Evolutionary conservation across 768 basidiomycete genomes (phyloP).

Genomic region (Xanthoconium purpureum): DNA sequence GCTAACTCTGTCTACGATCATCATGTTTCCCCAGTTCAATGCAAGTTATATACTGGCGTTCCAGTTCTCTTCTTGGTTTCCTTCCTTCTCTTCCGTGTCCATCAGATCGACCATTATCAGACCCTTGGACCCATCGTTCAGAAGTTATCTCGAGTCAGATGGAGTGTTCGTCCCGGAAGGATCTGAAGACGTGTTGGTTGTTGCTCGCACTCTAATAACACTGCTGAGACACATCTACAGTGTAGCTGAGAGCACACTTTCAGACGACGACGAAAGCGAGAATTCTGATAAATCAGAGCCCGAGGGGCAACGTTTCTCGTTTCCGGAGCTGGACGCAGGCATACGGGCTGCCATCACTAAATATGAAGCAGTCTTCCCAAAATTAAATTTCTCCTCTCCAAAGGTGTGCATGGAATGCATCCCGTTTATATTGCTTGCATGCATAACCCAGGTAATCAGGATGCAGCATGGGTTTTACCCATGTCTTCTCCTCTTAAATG

Average conservation of each 20-base stretch:
- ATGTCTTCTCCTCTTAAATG: constrained; percentile 83
- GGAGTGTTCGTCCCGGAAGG: constrained; percentile 82
- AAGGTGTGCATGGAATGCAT: constrained; percentile 47
- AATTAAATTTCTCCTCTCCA: constrained; percentile 95
- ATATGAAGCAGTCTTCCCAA: constrained; percentile 89
- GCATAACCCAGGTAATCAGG: constrained; percentile 44
- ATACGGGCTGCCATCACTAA: constrained; percentile 63
- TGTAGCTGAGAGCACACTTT: constrained; percentile 51
- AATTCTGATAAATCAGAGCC: constrained; percentile 36
- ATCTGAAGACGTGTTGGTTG: constrained; percentile 69
- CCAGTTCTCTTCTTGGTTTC: constrained; percentile 87
- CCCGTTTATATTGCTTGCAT: neutral
- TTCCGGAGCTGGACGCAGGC: constrained; percentile 75
- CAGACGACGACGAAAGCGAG: constrained; percentile 51
- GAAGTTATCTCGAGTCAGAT: constrained; percentile 74
- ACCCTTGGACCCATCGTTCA: constrained; percentile 62
- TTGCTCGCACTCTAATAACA: neutral
- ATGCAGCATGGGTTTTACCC: constrained; percentile 89
- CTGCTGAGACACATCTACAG: constrained; percentile 33
- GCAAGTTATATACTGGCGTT: constrained; percentile 60
- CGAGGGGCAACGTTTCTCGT: constrained; percentile 48
- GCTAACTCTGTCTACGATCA: no score
- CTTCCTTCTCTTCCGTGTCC: constrained; percentile 56
- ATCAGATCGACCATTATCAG: constrained; percentile 75
- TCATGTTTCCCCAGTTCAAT: constrained; percentile 50